Conservation (phyloP, 2,329 filamentous ascomycete species). For the Didymella sp. region DNA sequence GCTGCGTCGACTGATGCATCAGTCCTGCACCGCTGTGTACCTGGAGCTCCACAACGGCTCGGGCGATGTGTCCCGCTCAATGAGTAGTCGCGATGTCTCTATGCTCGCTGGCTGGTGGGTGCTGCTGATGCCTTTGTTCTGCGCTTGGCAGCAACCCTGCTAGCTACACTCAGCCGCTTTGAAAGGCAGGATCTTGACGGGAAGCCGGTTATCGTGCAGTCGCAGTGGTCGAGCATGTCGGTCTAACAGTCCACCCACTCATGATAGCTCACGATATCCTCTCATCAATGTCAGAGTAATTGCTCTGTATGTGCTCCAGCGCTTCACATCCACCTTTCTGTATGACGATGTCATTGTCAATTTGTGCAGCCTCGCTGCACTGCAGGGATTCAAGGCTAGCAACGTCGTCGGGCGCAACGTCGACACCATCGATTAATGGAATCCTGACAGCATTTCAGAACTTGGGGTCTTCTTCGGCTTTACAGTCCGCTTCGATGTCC, state of each 20-base stretch:
- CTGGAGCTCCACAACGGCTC: slow-evolving; percentile 1
- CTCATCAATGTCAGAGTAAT: not conserved
- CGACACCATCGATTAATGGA: not conserved
- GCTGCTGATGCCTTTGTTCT: not conserved
- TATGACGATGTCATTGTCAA: not conserved
- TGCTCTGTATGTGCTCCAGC: not conserved
- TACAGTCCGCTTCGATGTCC: not conserved
- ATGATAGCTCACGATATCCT: not conserved
- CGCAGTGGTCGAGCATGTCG: not conserved
- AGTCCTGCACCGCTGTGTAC: not conserved
- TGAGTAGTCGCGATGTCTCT: not conserved
- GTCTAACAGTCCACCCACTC: not conserved
- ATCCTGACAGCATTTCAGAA: not conserved
- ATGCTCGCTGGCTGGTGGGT: not conserved
- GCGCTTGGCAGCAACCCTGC: not conserved
- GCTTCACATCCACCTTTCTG: not conserved
- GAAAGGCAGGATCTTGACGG: not conserved
- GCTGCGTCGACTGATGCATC: not conserved
- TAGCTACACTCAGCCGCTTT: not conserved
- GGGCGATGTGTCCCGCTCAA: not conserved
- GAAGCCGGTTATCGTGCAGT: not conserved
- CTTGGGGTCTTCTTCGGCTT: not conserved
- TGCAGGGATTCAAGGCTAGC: not conserved
- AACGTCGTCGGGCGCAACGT: not conserved
- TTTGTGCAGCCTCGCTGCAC: not conserved